Percentiles rank a stretch among this genome's conserved stretches.
Evolutionary conservation across 116 monocot species (phyloP).

Genomic region (Posidonia oceanica): DNA sequence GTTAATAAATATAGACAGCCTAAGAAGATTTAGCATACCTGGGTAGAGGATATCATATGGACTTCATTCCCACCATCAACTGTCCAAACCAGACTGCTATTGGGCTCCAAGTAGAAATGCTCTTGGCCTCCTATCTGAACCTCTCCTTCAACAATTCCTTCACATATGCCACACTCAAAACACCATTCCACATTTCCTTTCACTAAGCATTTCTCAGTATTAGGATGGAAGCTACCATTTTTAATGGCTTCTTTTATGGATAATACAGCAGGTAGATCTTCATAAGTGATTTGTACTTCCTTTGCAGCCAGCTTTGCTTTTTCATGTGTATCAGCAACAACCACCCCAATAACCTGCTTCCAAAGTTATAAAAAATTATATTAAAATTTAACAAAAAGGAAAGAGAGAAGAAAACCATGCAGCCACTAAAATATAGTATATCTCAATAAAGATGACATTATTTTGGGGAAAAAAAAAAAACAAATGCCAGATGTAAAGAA

Average conservation of each 20-base stretch:
- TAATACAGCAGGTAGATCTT: slow-evolving; percentile 65
- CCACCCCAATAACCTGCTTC: slow-evolving; percentile 67
- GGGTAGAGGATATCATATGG: slow-evolving; percentile 96
- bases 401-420: background rate
- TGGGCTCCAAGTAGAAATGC: slow-evolving; percentile 96
- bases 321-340: slow-evolving; percentile 95
- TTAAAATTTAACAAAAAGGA: background rate
- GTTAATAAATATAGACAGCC: background rate
- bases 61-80: slow-evolving; percentile 96
- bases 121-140: slow-evolving; percentile 96
- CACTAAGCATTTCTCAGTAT: slow-evolving; percentile 37
- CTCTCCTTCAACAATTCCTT: slow-evolving; percentile 79
- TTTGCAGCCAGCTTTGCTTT: slow-evolving; percentile 81
- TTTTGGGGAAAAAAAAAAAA: background rate
- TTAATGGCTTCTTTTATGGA: slow-evolving; percentile 77
- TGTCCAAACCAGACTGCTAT: slow-evolving; percentile 79
- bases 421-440: background rate
- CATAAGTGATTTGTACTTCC: slow-evolving; percentile 65
- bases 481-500: background rate
- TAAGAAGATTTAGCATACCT: slow-evolving; percentile 31
- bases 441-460: background rate
- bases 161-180: slow-evolving; percentile 59
- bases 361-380: background rate
- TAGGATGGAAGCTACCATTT: slow-evolving; percentile 59
- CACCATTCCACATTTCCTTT: slow-evolving; percentile 75